Evolutionary conservation across 129 eudicot genomes (phyloP).

Genomic region (Glebionis coronaria): DNA sequence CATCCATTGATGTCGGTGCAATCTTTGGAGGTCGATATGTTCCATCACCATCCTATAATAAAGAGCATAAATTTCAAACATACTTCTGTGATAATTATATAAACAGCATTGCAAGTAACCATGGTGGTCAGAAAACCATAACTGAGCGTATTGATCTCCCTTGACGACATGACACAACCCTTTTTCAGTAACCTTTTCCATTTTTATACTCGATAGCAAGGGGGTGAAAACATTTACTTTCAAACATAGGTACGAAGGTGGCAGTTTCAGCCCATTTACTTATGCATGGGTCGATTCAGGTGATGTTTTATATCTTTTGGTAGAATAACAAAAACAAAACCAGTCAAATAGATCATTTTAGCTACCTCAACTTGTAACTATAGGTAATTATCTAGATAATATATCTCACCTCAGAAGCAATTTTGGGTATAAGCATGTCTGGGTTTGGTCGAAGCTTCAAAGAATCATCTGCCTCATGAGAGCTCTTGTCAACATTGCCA

Average conservation of each 20-base stretch:
- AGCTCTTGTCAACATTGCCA: constrained; percentile 45
- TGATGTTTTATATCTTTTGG: no score
- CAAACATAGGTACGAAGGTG: no score
- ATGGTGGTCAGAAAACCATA: background rate
- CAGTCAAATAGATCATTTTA: no score
- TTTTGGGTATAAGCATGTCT: constrained; percentile 53
- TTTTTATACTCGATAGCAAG: no score
- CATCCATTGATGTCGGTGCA: constrained; percentile 70
- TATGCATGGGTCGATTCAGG: no score
- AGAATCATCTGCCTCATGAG: constrained; percentile 52
- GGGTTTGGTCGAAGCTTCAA: constrained; percentile 84
- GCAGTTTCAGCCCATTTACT: no score
- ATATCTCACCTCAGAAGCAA: constrained; percentile 42
- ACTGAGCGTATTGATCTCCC: background rate
- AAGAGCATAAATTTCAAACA: constrained; percentile 15
- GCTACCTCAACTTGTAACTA: background rate
- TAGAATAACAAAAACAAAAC: no score
- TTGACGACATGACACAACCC: no score
- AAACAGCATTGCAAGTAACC: background rate
- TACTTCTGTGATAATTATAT: background rate
- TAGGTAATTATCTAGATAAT: background rate
- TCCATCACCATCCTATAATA: constrained; percentile 59
- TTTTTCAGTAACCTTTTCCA: no score
- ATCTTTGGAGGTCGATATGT: constrained; percentile 74
- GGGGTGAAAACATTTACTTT: no score